Conservation (phyloP, 2,329 filamentous ascomycete genomes). For the Epichloe amarillans region DNA sequence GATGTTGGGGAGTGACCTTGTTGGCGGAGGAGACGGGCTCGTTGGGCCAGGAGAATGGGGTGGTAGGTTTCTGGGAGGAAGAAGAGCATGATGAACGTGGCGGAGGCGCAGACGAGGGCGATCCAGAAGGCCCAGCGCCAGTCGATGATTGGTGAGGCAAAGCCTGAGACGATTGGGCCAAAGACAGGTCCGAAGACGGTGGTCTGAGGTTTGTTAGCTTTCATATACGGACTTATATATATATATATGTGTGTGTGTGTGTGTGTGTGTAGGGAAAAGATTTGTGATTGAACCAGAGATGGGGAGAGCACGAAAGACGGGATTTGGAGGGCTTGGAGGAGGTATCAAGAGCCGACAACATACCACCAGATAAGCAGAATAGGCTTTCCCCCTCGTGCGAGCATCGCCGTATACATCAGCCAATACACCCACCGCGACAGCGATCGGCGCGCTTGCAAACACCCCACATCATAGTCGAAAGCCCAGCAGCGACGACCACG, state of each 20-base stretch:
- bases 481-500: conserved; percentile 37
- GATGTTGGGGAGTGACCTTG: conserved; percentile 36
- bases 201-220: conserved; percentile 21
- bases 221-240: too few relatives aligned
- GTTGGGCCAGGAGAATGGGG: conserved; percentile 41
- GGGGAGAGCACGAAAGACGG: too few relatives aligned
- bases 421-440: conserved; percentile 48
- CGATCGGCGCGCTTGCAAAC: conserved; percentile 45
- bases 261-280: too few relatives aligned
- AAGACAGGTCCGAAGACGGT: conserved; percentile 55
- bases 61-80: conserved; percentile 53
- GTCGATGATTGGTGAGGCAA: conserved; percentile 39
- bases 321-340: too few relatives aligned
- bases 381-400: conserved; percentile 3
- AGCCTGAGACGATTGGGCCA: conserved; percentile 52
- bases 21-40: conserved; percentile 44
- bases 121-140: conserved; percentile 66
- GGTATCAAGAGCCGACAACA: not conserved
- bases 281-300: too few relatives aligned
- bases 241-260: too few relatives aligned
- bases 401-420: conserved; percentile 49
- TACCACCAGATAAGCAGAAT: conserved; percentile 42
- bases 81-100: conserved; percentile 44
- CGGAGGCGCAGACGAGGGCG: conserved; percentile 52
- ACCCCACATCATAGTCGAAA: conserved; percentile 41